A percentile compares a stretch with the other conserved stretches of the same genome.
These are phyloP conservation scores for Funneliformis caledonium DNA, from an alignment of 371 early-diverging fungal genomes.

Conservation along the genomic window DNA sequence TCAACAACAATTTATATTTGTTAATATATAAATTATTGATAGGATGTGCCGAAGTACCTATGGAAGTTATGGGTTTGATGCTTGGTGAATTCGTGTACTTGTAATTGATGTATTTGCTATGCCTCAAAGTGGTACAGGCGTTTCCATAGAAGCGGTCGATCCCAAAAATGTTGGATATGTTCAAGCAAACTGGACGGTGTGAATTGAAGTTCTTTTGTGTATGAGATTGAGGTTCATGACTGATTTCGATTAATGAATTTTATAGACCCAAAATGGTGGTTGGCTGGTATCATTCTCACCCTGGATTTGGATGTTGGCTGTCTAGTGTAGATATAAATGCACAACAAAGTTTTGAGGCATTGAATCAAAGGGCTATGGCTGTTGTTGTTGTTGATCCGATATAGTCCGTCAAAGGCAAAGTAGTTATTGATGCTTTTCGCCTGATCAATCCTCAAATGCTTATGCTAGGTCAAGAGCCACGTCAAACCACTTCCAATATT, in stretches of 20 bases:
- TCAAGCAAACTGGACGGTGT: conserved; percentile 83
- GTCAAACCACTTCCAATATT: too few species aligned
- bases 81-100: conserved; percentile 99
- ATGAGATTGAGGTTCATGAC: not conserved
- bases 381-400: conserved; percentile 99
- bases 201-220: too few species aligned
- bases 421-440: too few species aligned
- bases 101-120: conserved; percentile 99
- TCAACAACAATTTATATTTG: not conserved
- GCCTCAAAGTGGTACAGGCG: conserved; percentile 99
- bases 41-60: conserved; percentile 77
- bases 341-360: conserved; percentile 86
- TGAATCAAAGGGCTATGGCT: conserved; percentile 85
- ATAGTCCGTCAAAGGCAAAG: conserved; percentile 99
- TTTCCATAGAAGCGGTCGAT: conserved; percentile 99
- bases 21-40: conserved; percentile 26
- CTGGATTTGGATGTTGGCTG: conserved; percentile 99
- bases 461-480: too few species aligned
- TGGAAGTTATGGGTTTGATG: conserved; percentile 99
- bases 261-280: conserved; percentile 80
- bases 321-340: conserved; percentile 99
- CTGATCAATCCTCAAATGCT: too few species aligned
- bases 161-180: conserved; percentile 99
- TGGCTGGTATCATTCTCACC: conserved; percentile 91
- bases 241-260: not conserved